phyloP scores from a whole-genome alignment of 129 eudicot genomes.

The Helichrysum umbraculigerum region DNA sequence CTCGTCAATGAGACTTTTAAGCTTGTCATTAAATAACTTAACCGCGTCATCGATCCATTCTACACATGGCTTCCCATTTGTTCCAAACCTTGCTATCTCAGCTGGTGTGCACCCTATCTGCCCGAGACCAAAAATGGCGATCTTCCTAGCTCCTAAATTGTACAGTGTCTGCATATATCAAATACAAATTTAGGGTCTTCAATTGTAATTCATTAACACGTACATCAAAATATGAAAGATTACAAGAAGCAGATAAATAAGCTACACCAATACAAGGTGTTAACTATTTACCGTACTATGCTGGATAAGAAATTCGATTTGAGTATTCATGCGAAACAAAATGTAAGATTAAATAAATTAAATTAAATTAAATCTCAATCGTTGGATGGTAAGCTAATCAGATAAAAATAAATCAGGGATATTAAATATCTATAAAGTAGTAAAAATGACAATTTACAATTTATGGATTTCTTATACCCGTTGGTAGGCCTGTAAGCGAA shows the following conservation, averaged over 20 bases:
- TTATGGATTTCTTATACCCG: too few relatives aligned
- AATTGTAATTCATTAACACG: neutral
- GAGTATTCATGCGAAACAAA: too few relatives aligned
- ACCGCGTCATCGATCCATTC: constrained; percentile 25
- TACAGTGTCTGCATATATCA: constrained; percentile 38
- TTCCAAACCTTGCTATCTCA: constrained; percentile 19
- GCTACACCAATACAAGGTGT: neutral
- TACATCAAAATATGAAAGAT: neutral
- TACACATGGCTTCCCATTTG: constrained; percentile 35
- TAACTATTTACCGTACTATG: neutral
- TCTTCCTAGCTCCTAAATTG: constrained; percentile 48
- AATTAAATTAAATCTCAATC: too few relatives aligned
- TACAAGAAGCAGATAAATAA: neutral
- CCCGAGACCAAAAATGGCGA: constrained; percentile 47
- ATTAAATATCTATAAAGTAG: too few relatives aligned
- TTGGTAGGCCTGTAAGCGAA: too few relatives aligned
- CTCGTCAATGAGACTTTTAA: constrained; percentile 35
- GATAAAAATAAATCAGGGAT: too few relatives aligned
- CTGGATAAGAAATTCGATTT: too few relatives aligned
- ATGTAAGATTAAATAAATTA: too few relatives aligned
- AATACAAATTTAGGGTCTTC: neutral
- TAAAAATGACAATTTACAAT: too few relatives aligned
- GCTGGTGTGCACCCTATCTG: constrained; percentile 50
- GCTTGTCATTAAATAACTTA: constrained; percentile 41
- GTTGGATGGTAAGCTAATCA: too few relatives aligned